Percentiles rank a stretch among this genome's conserved stretches.
phyloP scores from a whole-genome alignment of 768 basidiomycete species.

The Termitomyces sp. region DNA sequence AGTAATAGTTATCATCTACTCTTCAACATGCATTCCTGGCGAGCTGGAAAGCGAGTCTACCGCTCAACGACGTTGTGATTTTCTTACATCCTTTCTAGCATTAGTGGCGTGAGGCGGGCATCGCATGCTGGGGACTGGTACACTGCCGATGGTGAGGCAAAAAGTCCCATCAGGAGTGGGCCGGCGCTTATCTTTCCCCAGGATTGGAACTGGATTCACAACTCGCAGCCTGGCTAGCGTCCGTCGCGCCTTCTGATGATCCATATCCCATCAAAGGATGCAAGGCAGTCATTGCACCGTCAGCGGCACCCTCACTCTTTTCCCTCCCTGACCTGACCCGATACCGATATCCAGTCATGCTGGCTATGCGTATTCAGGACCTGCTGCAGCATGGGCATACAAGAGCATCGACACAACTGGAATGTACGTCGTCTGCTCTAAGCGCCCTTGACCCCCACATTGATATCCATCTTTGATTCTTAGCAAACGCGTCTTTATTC shows the following conservation, averaged over 20 bases:
- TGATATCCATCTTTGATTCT: not conserved
- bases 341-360: conserved; percentile 63
- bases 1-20: not conserved
- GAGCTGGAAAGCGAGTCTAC: conserved; percentile 14
- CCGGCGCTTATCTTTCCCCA: conserved; percentile 24
- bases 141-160: conserved; percentile 49
- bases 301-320: conserved; percentile 24
- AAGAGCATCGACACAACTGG: conserved; percentile 73
- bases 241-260: conserved; percentile 38
- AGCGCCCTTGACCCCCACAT: not conserved
- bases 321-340: not conserved
- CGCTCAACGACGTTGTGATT: not conserved
- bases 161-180: not conserved
- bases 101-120: conserved; percentile 39
- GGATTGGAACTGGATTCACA: conserved; percentile 53
- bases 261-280: conserved; percentile 59
- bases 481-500: conserved; percentile 89
- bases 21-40: conserved; percentile 11
- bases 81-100: conserved; percentile 2
- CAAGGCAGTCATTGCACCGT: conserved; percentile 96
- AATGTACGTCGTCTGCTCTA: conserved; percentile 53
- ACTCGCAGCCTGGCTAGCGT: conserved; percentile 56
- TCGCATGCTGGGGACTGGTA: conserved; percentile 95
- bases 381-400: conserved; percentile 95
- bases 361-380: conserved; percentile 92